Percentiles rank a stretch among this genome's conserved stretches.
These are phyloP conservation scores for Talaromyces islandicus DNA, from an alignment of 2,329 filamentous ascomycete genomes.

Conservation along the genomic window DNA sequence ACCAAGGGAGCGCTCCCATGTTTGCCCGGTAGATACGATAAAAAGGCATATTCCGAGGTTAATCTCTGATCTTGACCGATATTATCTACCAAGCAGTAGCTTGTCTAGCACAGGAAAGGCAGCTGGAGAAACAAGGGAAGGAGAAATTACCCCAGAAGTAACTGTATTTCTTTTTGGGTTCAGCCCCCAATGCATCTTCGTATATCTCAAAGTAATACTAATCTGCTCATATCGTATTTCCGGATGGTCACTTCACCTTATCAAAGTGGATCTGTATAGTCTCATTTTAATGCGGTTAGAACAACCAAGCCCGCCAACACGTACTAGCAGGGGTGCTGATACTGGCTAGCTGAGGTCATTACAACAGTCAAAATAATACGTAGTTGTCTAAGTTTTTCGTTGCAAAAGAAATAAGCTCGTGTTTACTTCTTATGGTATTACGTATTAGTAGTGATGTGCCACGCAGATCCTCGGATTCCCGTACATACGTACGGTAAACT, in stretches of 20 bases:
- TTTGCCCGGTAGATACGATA: no score
- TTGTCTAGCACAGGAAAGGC: neutral
- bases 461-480: neutral
- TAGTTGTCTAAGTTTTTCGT: neutral
- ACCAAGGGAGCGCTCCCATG: no score
- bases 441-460: no score
- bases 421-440: neutral
- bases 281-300: neutral
- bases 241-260: neutral
- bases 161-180: neutral
- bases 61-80: no score
- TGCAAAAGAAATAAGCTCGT: neutral
- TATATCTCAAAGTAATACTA: neutral
- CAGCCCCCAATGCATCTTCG: neutral
- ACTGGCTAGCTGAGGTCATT: neutral
- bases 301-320: neutral
- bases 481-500: neutral
- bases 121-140: neutral
- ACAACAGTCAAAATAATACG: neutral
- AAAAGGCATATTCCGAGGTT: no score
- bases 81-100: no score
- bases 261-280: neutral
- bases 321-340: neutral
- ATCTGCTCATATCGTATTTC: neutral
- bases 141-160: neutral